Evolutionary conservation across 768 basidiomycete species (phyloP).

Genomic region (Lactarius sp.): DNA sequence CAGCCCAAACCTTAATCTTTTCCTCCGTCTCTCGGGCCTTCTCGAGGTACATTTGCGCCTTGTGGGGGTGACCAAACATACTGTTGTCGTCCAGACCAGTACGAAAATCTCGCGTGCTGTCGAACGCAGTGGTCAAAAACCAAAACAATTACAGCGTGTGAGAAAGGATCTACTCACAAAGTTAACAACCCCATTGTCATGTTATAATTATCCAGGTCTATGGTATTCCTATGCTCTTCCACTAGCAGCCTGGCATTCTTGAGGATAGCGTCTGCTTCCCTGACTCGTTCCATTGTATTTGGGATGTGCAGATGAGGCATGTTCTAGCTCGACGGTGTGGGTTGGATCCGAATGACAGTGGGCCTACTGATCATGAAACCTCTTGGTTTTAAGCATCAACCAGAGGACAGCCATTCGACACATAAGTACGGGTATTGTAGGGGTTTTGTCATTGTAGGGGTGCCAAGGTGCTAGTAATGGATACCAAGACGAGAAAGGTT

Average conservation of each 20-base stretch:
- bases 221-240: not conserved
- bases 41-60: slow-evolving; percentile 2
- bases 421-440: too few relatives aligned
- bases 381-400: too few relatives aligned
- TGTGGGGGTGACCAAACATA: not conserved
- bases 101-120: not conserved
- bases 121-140: not conserved
- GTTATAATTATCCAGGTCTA: not conserved
- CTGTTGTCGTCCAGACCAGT: slow-evolving; percentile 4
- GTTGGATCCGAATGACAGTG: too few relatives aligned
- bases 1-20: not conserved
- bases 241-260: not conserved
- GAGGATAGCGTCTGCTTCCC: not conserved
- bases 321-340: not conserved
- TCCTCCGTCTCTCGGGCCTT: slow-evolving; percentile 5
- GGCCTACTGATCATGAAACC: too few relatives aligned
- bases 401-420: too few relatives aligned
- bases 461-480: too few relatives aligned
- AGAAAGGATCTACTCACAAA: not conserved
- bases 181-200: slow-evolving; percentile 1
- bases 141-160: too few relatives aligned
- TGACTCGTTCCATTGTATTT: not conserved
- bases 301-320: not conserved
- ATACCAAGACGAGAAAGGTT: too few relatives aligned
- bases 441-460: too few relatives aligned